Evolutionary conservation across 352 stramenopile species (phyloP).

Genomic region (Elongisporangium prolatum): DNA sequence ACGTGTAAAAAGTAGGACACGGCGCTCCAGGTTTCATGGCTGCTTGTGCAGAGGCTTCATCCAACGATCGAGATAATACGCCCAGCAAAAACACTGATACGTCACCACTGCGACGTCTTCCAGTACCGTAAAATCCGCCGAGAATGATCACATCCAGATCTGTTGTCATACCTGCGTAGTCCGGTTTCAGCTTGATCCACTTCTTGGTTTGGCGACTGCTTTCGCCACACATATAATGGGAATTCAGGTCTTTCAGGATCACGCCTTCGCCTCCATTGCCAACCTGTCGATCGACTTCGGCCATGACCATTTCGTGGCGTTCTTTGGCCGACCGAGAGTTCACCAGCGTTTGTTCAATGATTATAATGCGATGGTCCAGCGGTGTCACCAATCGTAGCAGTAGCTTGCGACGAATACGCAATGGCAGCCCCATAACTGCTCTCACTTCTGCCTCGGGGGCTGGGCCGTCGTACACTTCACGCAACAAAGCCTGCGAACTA

Average conservation of each 20-base stretch:
- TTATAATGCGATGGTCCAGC: constrained; percentile 65
- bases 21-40: constrained; percentile 39
- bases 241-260: constrained; percentile 84
- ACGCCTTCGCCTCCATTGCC: constrained; percentile 76
- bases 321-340: constrained; percentile 67
- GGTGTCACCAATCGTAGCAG: constrained; percentile 63
- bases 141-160: constrained; percentile 79
- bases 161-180: constrained; percentile 85
- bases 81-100: constrained; percentile 81
- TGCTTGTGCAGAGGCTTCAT: constrained; percentile 40
- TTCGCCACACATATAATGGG: constrained; percentile 86
- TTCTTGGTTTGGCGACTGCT: constrained; percentile 72
- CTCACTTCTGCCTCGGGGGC: constrained; percentile 27
- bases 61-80: constrained; percentile 53
- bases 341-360: constrained; percentile 82
- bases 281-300: constrained; percentile 67
- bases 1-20: constrained; percentile 70
- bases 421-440: constrained; percentile 70
- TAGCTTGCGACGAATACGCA: constrained; percentile 52
- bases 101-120: constrained; percentile 64
- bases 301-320: constrained; percentile 77
- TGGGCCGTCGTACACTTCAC: constrained; percentile 54
- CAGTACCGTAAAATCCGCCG: constrained; percentile 77
- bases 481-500: constrained; percentile 37
- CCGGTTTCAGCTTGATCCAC: constrained; percentile 86